Conservation (phyloP, 192 early-diverging fungal species). For the Linnemannia hyalina region DNA sequence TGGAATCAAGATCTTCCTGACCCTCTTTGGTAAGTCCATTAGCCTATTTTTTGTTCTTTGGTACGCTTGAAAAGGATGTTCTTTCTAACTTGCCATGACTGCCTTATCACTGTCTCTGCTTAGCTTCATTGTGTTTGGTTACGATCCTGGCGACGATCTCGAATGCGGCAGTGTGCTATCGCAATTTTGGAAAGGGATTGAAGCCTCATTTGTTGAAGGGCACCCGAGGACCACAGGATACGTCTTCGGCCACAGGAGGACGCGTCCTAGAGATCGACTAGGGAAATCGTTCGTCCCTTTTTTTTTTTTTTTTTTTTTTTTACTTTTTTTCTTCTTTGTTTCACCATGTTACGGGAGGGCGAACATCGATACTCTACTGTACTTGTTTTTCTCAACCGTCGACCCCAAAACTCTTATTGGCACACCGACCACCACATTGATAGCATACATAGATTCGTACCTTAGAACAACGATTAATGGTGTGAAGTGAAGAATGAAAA, state of each 20-base stretch:
- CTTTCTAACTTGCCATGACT: conserved; percentile 44
- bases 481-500: too few relatives aligned
- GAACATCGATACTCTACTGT: too few relatives aligned
- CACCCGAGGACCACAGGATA: conserved; percentile 3
- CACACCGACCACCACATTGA: too few relatives aligned
- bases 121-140: conserved; percentile 63
- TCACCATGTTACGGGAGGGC: too few relatives aligned
- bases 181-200: conserved; percentile 72
- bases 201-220: conserved; percentile 58
- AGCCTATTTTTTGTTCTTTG: conserved; percentile 50
- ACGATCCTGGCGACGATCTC: conserved; percentile 63
- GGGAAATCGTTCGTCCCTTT: not conserved
- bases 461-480: too few relatives aligned
- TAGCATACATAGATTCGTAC: too few relatives aligned
- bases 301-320: not conserved
- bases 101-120: not conserved
- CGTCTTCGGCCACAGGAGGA: conserved; percentile 26
- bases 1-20: conserved; percentile 72
- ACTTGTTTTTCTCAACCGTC: too few relatives aligned
- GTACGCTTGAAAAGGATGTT: conserved; percentile 46
- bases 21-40: conserved; percentile 73
- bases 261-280: conserved; percentile 40
- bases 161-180: conserved; percentile 64
- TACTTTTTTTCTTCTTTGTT: too few relatives aligned
- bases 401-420: too few relatives aligned